A percentile compares a stretch with the other conserved stretches of the same genome.
Evolutionary conservation across 176 grass and related monocot species (phyloP).

Genomic region (Triticum dicoccoides): DNA sequence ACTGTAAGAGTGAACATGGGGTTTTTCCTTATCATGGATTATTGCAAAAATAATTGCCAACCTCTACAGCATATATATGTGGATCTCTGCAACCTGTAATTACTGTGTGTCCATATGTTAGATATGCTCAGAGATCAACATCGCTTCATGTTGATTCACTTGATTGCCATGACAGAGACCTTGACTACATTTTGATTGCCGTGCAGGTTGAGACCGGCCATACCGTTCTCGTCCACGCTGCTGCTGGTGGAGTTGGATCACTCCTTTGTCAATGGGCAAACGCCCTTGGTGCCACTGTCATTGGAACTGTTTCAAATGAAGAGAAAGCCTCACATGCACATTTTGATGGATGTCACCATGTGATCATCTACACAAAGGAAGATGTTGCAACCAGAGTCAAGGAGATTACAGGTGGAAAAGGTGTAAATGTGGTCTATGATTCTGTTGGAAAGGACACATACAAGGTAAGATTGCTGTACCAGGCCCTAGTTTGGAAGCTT

Average conservation of each 20-base stretch:
- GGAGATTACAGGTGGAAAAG: slow-evolving; percentile 77
- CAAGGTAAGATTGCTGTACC: slow-evolving; percentile 40
- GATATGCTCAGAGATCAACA: background rate
- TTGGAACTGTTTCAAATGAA: slow-evolving; percentile 85
- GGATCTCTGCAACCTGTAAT: background rate
- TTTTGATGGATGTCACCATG: slow-evolving; percentile 75
- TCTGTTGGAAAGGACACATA: slow-evolving; percentile 91
- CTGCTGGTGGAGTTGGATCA: slow-evolving; percentile 86
- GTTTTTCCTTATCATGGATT: background rate
- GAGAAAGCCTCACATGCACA: slow-evolving; percentile 74
- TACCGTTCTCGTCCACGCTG: slow-evolving; percentile 73
- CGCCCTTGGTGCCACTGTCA: slow-evolving; percentile 82
- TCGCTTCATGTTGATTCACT: background rate
- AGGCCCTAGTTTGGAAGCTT: background rate
- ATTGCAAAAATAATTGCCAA: background rate
- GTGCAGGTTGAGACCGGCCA: slow-evolving; percentile 71
- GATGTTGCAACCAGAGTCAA: slow-evolving; percentile 76
- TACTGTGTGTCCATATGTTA: background rate
- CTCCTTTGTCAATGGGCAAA: slow-evolving; percentile 93
- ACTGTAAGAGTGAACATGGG: background rate
- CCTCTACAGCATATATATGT: background rate
- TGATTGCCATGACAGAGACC: background rate
- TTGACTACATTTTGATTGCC: background rate
- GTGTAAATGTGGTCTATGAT: slow-evolving; percentile 89
- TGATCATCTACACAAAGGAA: slow-evolving; percentile 76